Percentiles rank a stretch among this genome's conserved stretches.
These are phyloP conservation scores for Hypoxylon fragiforme DNA, from an alignment of 495 filamentous ascomycete species.

Conservation along the genomic window DNA sequence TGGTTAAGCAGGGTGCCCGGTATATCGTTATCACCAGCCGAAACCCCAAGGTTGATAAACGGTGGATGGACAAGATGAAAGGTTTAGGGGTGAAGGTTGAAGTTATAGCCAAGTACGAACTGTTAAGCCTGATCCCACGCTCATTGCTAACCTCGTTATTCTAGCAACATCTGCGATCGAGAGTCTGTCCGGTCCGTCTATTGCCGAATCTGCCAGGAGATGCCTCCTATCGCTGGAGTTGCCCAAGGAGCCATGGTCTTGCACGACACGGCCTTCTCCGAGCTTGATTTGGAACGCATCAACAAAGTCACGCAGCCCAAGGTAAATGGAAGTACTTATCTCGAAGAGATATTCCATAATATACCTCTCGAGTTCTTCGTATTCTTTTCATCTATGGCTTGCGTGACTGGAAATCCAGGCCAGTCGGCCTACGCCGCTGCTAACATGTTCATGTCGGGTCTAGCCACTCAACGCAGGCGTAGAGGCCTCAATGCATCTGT, in stretches of 20 bases:
- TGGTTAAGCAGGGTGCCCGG: neutral
- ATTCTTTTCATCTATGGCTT: slow-evolving; percentile 39
- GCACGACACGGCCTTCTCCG: neutral
- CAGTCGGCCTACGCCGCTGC: slow-evolving; percentile 57
- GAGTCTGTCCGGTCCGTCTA: neutral
- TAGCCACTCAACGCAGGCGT: slow-evolving; percentile 40
- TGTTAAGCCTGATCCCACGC: too few relatives aligned
- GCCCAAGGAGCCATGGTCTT: neutral
- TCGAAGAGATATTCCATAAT: slow-evolving; percentile 43
- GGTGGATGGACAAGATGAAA: neutral
- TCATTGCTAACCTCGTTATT: neutral
- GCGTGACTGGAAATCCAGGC: slow-evolving; percentile 42
- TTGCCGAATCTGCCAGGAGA: neutral
- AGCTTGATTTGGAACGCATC: neutral
- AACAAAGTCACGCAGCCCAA: neutral
- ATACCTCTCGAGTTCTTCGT: slow-evolving; percentile 50
- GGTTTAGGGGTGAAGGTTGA: neutral
- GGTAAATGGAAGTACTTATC: slow-evolving; percentile 21
- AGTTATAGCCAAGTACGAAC: neutral
- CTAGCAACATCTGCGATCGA: neutral
- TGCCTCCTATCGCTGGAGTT: neutral
- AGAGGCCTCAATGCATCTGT: slow-evolving; percentile 39
- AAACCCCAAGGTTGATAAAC: neutral
- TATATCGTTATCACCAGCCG: neutral
- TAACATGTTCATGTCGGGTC: slow-evolving; percentile 49